phyloP scores from a whole-genome alignment of 2,329 filamentous ascomycete genomes.

The Colletotrichum echinochloae region DNA sequence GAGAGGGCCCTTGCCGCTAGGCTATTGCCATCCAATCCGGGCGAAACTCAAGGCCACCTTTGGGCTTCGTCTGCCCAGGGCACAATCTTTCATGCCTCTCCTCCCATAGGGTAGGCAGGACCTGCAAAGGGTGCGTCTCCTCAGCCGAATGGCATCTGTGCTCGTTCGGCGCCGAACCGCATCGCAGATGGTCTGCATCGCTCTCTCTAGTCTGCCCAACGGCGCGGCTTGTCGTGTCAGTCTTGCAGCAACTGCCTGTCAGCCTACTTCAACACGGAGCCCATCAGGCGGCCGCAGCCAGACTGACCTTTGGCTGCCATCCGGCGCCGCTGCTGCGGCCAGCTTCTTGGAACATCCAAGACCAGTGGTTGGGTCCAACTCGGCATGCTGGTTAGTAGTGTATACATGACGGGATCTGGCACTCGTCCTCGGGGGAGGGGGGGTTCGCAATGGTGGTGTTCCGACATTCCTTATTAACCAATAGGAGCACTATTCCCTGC shows the following conservation, averaged over 20 bases:
- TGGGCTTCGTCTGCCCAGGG: slow-evolving; percentile 4
- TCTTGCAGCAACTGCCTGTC: background rate
- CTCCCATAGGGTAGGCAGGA: background rate
- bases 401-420: no score
- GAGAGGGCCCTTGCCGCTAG: background rate
- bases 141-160: slow-evolving; percentile 12
- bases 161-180: slow-evolving; percentile 9
- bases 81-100: background rate
- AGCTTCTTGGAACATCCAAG: background rate
- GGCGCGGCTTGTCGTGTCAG: background rate
- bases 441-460: no score
- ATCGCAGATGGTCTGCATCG: slow-evolving; percentile 6
- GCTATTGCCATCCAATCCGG: slow-evolving; percentile 11
- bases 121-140: background rate
- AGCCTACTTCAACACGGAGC: background rate
- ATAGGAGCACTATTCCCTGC: background rate
- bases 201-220: background rate
- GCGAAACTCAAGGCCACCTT: background rate
- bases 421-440: no score
- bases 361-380: background rate
- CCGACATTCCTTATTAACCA: no score
- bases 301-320: background rate
- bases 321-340: slow-evolving; percentile 3
- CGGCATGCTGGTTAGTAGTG: no score
- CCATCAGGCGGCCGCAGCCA: background rate